Conservation (phyloP, 306 rosid genomes). For the Cucumis melo region DNA sequence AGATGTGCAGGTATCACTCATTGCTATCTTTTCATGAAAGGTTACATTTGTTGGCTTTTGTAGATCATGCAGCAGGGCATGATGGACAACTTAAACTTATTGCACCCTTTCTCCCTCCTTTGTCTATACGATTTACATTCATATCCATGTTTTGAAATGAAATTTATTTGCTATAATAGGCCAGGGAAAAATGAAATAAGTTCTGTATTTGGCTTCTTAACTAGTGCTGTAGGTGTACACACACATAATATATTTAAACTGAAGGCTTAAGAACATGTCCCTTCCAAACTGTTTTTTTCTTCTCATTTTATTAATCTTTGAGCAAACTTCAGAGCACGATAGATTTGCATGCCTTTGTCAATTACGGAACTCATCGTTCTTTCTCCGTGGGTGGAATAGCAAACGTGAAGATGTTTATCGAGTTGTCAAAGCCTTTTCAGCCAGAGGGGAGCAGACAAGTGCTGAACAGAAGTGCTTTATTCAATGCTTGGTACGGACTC, state of each 20-base stretch:
- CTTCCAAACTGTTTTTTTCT: no score
- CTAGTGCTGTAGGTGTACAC: no score
- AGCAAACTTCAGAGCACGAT: no score
- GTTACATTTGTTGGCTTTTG: background rate
- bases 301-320: no score
- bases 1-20: conserved; percentile 53
- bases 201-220: background rate
- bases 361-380: background rate
- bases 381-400: conserved; percentile 35
- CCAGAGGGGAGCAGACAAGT: conserved; percentile 53
- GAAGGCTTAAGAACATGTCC: no score
- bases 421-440: conserved; percentile 59
- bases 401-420: conserved; percentile 81
- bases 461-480: conserved; percentile 58
- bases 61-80: background rate
- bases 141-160: background rate
- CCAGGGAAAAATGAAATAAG: background rate
- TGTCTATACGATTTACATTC: background rate
- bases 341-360: no score
- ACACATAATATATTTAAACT: no score
- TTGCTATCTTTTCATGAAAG: background rate
- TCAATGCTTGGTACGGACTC: conserved; percentile 53
- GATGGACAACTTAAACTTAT: background rate
- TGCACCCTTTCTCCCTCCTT: background rate
- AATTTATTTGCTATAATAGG: background rate